Conservation (phyloP, 495 filamentous ascomycete genomes). For the Neurospora sublineolata region DNA sequence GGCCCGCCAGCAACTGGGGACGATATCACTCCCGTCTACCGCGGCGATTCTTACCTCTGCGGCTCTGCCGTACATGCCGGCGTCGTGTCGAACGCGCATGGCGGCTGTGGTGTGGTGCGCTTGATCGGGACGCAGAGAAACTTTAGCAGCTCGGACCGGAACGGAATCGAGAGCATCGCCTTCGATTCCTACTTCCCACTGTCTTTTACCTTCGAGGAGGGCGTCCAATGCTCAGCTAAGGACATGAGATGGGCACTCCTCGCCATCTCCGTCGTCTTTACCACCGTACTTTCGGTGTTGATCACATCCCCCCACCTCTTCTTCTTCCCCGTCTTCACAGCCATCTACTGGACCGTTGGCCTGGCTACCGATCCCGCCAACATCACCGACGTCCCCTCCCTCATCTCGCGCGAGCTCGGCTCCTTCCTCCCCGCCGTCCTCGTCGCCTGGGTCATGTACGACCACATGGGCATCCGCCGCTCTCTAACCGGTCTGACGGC, state of each 20-base stretch:
- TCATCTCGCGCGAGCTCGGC: slow-evolving; percentile 60
- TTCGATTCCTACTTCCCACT: slow-evolving; percentile 44
- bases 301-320: slow-evolving; percentile 55
- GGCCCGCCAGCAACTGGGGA: slow-evolving; percentile 44
- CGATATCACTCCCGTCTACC: slow-evolving; percentile 1
- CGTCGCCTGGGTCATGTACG: slow-evolving; percentile 61
- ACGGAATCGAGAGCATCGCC: slow-evolving; percentile 24
- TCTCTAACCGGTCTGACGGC: slow-evolving; percentile 46
- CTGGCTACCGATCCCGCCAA: slow-evolving; percentile 65
- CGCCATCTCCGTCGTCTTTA: slow-evolving; percentile 58
- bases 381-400: slow-evolving; percentile 34
- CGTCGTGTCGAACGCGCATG: slow-evolving; percentile 46
- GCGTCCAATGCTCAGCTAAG: slow-evolving; percentile 40
- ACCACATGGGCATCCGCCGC: slow-evolving; percentile 46
- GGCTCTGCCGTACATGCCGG: slow-evolving; percentile 49
- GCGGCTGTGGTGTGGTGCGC: slow-evolving; percentile 49
- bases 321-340: slow-evolving; percentile 61
- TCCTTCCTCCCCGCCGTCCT: slow-evolving; percentile 71
- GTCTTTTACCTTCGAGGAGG: slow-evolving; percentile 48
- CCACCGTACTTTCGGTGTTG: slow-evolving; percentile 54
- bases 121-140: slow-evolving; percentile 4
- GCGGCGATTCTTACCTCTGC: slow-evolving; percentile 65
- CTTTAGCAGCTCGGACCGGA: slow-evolving; percentile 7
- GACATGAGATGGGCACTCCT: slow-evolving; percentile 68
- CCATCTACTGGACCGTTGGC: slow-evolving; percentile 67